phyloP scores from a whole-genome alignment of 139 green algal species.

The Microglena sp. region DNA sequence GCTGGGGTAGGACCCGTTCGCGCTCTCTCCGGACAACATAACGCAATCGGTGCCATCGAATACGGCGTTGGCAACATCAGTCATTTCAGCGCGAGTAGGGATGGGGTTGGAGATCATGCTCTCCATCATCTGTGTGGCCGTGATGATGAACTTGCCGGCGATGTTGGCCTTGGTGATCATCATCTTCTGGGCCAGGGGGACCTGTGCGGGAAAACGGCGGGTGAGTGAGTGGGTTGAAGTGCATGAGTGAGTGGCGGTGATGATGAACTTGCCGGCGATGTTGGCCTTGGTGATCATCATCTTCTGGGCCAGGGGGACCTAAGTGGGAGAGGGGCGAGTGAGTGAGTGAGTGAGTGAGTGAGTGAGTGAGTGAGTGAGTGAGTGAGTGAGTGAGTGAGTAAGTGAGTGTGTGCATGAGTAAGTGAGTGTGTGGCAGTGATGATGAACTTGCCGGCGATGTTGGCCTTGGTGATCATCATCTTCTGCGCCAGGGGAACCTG shows the following conservation, averaged over 20 bases:
- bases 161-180: constrained; percentile 61
- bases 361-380: no score
- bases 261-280: constrained; percentile 42
- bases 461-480: constrained; percentile 56
- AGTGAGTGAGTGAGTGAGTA: no score
- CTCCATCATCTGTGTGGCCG: constrained; percentile 35
- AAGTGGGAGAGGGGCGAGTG: no score
- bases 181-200: constrained; percentile 50
- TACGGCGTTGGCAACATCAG: constrained; percentile 81
- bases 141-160: constrained; percentile 45
- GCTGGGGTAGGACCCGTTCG: constrained; percentile 37
- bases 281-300: constrained; percentile 55
- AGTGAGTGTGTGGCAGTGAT: no score
- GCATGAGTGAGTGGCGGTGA: constrained; percentile 26
- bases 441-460: no score
- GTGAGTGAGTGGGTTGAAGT: neutral
- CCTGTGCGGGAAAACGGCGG: constrained; percentile 5
- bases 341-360: no score
- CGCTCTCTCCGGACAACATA: constrained; percentile 50
- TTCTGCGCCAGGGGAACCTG: constrained; percentile 49
- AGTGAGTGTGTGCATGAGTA: no score
- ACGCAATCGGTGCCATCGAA: constrained; percentile 70
- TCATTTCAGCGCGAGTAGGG: constrained; percentile 76
- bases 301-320: constrained; percentile 45
- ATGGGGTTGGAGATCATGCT: constrained; percentile 47